Evolutionary conservation across 371 early-diverging fungal species (phyloP), one percentile per base, ranked within the genome.

Genomic region (Nosema granulosis): DNA sequence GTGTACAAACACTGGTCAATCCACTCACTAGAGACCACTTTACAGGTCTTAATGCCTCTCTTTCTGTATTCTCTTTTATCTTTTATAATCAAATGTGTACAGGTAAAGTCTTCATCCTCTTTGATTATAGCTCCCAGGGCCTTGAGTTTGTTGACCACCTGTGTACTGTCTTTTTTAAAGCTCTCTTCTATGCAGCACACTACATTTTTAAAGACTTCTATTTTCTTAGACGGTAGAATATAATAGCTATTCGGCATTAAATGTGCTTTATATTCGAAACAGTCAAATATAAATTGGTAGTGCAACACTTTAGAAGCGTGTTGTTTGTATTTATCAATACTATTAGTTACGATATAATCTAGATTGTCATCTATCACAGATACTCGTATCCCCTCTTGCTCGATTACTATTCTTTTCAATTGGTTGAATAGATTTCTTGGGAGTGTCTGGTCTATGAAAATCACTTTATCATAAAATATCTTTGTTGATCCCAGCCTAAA

Each of bases 231-330:
- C 6, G 24, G 31, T 51, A 77, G n/a, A 50, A 72, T 68, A n/a
- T 11, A 50, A 67, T 84, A 84, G 34, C 57, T 58, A 34, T 82
- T 77, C 37, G 76, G 56, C 35, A 82, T 52, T 12, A 86, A 72
- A 12, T 83, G 62, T 22, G 77, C 35, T 16, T 68, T 76, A 34
- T 65, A 24, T 32, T 84, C 83, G 20, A 80, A 49, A 59, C 82
- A 82, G 57, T 84, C 84, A 76, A 86, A 81, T 20, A 86, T 68
- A 77, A 79, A 84, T 68, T 84, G 84, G 77, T 86, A 86, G 68
- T 81, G 68, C 3, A 80, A 71, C 35, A 78, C 31, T 37, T 78
- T 82, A 29, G 67, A 32, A 37, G 35, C 51, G 32, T 65, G 11
- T 16, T 74, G 68, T 61, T 67, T 20, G 59, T 61, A 78, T 18